Evolutionary conservation across 257 asterid genomes (phyloP), one percentile per base, ranked within the genome.

Genomic region (Solanum sitiens): DNA sequence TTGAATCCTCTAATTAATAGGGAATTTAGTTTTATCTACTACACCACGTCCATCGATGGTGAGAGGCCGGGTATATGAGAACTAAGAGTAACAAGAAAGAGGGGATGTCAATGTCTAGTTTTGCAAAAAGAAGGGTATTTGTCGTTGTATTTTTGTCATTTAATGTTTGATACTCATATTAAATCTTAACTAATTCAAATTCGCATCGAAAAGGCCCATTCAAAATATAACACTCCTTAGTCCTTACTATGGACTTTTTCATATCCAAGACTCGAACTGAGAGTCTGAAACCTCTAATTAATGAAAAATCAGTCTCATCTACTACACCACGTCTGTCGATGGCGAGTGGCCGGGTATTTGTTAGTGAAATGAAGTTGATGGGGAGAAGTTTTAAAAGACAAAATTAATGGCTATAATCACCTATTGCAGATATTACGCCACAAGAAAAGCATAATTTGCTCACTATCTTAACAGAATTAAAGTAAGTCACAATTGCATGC

Each of bases 381-480:
- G 65, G 40, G 16, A 79, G 25, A 79, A 44, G 40, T 79, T 84
- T 76, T 21, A 88, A 33, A 86, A 88, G 88, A 87, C 87, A 84
- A 74, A 74, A 65, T 65, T 65, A 65, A 65, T n/a, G 75, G 75
- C 39, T 85, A 79, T 90, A 88, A 80, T 80, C 37, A 42, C 21
- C 12, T 86, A 85, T 12, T 70, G 87, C 87, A 75, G 87, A 73
- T 83, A 91, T 87, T 91, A 86, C 89, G 91, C 89, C 91, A 87
- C 84, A 89, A 89, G 90, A 89, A 89, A 89, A 84, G 91, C 85
- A 90, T 80, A 90, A 14, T 59, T 87, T 85, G 30, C 42, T 85
- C 86, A 83, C 77, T 61, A 47, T 86, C 85, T 73, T 89, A 91
- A 91, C 93, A 87, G 83, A 89, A 35, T 42, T 83, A 45, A 89